Conservation (phyloP, 2,329 filamentous ascomycete species). For the Calycina herbarum region DNA sequence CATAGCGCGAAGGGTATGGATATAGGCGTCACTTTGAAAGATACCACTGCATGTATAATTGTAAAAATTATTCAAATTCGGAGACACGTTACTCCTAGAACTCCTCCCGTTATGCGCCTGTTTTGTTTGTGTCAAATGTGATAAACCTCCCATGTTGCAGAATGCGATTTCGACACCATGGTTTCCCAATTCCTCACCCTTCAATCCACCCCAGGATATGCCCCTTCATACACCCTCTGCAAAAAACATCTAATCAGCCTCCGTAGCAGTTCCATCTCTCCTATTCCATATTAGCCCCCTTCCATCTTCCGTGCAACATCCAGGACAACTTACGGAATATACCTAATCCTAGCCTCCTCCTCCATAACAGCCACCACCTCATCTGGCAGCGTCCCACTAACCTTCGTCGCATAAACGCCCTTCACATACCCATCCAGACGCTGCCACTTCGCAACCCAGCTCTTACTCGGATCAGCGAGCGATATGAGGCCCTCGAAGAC, state of each 20-base stretch:
- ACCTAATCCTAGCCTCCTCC: slow-evolving; percentile 63
- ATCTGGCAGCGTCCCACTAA: slow-evolving; percentile 75
- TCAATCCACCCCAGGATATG: slow-evolving; percentile 1
- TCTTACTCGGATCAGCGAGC: slow-evolving; percentile 75
- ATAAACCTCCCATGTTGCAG: background rate
- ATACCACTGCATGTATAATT: slow-evolving; percentile 29
- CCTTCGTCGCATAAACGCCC: slow-evolving; percentile 93
- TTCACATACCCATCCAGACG: slow-evolving; percentile 83
- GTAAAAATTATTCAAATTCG: background rate
- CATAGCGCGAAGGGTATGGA: slow-evolving; percentile 22
- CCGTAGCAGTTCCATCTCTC: slow-evolving; percentile 54
- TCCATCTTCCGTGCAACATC: background rate
- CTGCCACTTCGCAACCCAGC: slow-evolving; percentile 98
- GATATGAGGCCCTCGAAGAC: slow-evolving; percentile 93
- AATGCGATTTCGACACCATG: background rate
- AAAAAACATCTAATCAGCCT: slow-evolving; percentile 32
- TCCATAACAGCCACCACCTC: slow-evolving; percentile 61
- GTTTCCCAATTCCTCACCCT: background rate
- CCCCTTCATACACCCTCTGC: background rate
- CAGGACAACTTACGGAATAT: slow-evolving; percentile 58
- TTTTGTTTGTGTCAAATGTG: background rate
- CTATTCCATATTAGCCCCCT: slow-evolving; percentile 39
- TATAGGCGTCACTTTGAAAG: slow-evolving; percentile 14
- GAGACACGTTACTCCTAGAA: background rate
- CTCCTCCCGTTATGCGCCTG: background rate